Percentiles rank a stretch among this genome's conserved stretches.
phyloP scores from a whole-genome alignment of 2,329 filamentous ascomycete species.

The Moelleriella libera region DNA sequence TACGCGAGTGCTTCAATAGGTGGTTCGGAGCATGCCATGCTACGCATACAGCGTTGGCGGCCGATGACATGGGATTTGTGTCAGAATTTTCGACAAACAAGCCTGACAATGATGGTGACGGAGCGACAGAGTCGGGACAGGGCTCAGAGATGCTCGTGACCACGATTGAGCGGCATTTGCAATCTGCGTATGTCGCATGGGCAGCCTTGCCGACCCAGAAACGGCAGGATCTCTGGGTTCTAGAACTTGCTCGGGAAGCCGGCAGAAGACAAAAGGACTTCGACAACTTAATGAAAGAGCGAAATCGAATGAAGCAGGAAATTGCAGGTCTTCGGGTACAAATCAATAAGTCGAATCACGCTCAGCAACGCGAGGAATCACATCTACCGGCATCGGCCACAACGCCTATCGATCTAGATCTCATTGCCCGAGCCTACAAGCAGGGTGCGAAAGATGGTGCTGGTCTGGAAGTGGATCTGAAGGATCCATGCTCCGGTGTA shows the following conservation, averaged over 20 bases:
- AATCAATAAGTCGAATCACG: constrained; percentile 41
- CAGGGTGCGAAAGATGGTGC: not conserved
- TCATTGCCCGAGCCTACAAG: not conserved
- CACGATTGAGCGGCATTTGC: constrained; percentile 59
- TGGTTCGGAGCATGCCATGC: constrained; percentile 54
- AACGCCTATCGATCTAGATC: constrained; percentile 33
- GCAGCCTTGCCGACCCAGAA: constrained; percentile 42
- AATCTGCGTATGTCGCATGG: constrained; percentile 70
- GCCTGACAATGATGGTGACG: constrained; percentile 26
- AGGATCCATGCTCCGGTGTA: constrained; percentile 39
- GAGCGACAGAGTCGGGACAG: constrained; percentile 32
- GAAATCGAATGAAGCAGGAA: constrained; percentile 40
- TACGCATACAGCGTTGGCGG: constrained; percentile 34
- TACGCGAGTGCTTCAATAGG: constrained; percentile 52
- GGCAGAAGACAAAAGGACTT: constrained; percentile 41
- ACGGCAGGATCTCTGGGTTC: constrained; percentile 43
- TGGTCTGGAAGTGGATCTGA: constrained; percentile 30
- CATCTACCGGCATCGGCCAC: constrained; percentile 36
- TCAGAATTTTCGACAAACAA: constrained; percentile 28
- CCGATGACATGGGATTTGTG: constrained; percentile 34
- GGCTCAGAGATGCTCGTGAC: constrained; percentile 47
- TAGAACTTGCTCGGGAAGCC: constrained; percentile 47
- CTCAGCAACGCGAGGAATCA: constrained; percentile 47
- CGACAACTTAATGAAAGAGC: constrained; percentile 34
- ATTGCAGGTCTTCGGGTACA: constrained; percentile 41